Base-by-base conservation (phyloP, 1,284 basidiomycete genomes). In the Somion occarium region DNA sequence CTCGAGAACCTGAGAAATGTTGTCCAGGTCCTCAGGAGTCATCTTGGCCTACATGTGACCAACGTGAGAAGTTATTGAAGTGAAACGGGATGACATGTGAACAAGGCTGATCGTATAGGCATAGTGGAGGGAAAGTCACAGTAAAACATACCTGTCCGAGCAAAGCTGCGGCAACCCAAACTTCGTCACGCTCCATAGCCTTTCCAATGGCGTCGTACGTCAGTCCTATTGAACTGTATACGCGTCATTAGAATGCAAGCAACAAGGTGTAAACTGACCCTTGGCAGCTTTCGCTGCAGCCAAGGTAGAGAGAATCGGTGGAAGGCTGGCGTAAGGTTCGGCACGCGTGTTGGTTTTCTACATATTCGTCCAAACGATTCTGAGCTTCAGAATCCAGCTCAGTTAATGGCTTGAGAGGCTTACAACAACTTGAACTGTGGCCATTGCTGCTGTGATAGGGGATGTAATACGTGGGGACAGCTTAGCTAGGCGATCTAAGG, bases 141-240 rank as follows among this genome's bases (percentile, higher is more conserved):
- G n/a, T n/a, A n/a, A n/a, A n/a, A n/a, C 73, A 25, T 54, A 84
- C 86, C 73, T 93, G 90, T 5, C 88, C 91, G 59, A 91, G 93
- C 69, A 94, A 91, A 38, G 88, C 78, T 1, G 91, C 82, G 1
- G 91, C 91, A n/a, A 91, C 79, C 89, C 89, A 95, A 37, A 93
- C 79, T 66, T 95, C 91, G 59, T 91, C 87, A 61, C 79, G 83
- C n/a, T 78, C 80, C 53, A 93, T 76, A 12, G 73, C 73, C 53
- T 83, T 73, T 3, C 79, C 88, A 56, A 93, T 83, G 44, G 81
- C 71, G 45, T 83, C 87, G 57, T 93, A 93, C 12, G 84, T 85
- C 54, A 88, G 61, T 18, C 82, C 87, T 85, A 59, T 27, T 24
- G 30, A 18, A 23, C 20, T 5, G 25, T 27, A 22, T 19, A 25